Percentiles rank a stretch among this genome's conserved stretches.
Conservation (phyloP, 305 asterid genomes). For the Andrographis paniculata region DNA sequence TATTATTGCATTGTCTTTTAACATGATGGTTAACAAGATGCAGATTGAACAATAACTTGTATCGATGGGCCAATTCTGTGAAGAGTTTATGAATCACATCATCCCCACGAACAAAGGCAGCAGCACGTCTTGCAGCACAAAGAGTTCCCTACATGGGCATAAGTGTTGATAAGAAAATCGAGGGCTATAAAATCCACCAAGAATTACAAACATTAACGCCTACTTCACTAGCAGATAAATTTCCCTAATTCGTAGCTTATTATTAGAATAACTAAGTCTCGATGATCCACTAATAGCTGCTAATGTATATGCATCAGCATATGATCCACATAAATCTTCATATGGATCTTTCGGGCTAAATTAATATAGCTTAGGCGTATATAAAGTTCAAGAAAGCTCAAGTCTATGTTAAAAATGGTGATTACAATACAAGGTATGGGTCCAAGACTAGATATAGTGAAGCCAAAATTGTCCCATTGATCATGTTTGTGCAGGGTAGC, state of each 20-base stretch:
- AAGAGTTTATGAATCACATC: conserved; percentile 90
- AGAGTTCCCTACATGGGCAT: conserved; percentile 55
- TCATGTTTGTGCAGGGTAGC: too few species aligned
- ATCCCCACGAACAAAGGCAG: conserved; percentile 91
- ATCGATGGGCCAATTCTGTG: conserved; percentile 89
- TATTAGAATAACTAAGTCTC: neutral
- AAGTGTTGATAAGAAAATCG: conserved; percentile 11
- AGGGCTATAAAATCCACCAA: neutral
- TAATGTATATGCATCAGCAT: neutral
- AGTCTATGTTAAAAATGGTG: too few species aligned
- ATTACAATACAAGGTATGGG: too few species aligned
- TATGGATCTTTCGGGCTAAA: neutral
- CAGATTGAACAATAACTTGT: conserved; percentile 48
- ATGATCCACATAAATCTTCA: neutral
- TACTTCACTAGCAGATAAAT: neutral
- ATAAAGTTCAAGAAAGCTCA: too few species aligned
- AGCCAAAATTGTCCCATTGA: too few species aligned
- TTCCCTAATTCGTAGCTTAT: neutral
- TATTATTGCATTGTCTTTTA: conserved; percentile 15
- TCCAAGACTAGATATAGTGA: too few species aligned
- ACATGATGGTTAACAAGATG: conserved; percentile 5
- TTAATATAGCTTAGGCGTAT: neutral
- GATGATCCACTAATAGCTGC: neutral
- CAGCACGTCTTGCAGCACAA: conserved; percentile 87
- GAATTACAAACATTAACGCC: conserved; percentile 1